Evolutionary conservation across 371 early-diverging fungal species (phyloP), one percentile per base, ranked within the genome.

Genomic region (Mortierella sp.): DNA sequence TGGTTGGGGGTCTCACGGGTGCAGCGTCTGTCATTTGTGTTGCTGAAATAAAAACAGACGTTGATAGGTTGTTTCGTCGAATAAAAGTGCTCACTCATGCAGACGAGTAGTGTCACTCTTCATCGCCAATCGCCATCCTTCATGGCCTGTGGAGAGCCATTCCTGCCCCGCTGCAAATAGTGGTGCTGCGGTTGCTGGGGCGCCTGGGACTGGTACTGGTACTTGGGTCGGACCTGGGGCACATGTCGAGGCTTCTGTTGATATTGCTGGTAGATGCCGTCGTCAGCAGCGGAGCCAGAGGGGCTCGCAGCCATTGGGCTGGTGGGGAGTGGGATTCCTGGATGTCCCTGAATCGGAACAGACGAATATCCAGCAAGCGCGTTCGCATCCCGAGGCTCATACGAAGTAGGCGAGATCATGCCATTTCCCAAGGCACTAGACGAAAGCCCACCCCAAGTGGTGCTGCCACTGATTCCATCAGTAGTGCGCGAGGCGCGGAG

Each of bases 371-470:
- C 80, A 43, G n/a, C 46, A 34, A 72, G 44, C 10, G 53, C 21
- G n/a, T 67, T 75, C 16, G 72, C 75, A 28, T 80, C 78, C 51
- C 61, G 74, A n/a, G 79, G 61, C 54, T 79, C 80, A 46, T 59
- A 80, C 4, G 75, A 59, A 0, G 77, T 74, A 13, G 80, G 80
- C 19, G 84, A 83, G 37, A 83, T 83, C 73, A 71, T 69, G 44
- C 84, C 84, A 73, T 83, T 83, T 10, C 84, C 84, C 73, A 83
- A 67, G 11, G 75, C 69, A 43, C 71, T 69, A 34, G 59, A 34
- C 26, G 80, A 83, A 26, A 77, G 46, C 6, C 75, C 81, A 16
- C 84, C 84, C 84, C 84, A 83, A 13, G 84, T 77, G 43, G 74
- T 80, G 51, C 51, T 59, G 57, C 40, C 71, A 34, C 54, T 40